Evolutionary conservation across 2,329 filamentous ascomycete genomes (phyloP), one percentile per base, ranked within the genome.

Genomic region (Fragosphaeria purpurea): DNA sequence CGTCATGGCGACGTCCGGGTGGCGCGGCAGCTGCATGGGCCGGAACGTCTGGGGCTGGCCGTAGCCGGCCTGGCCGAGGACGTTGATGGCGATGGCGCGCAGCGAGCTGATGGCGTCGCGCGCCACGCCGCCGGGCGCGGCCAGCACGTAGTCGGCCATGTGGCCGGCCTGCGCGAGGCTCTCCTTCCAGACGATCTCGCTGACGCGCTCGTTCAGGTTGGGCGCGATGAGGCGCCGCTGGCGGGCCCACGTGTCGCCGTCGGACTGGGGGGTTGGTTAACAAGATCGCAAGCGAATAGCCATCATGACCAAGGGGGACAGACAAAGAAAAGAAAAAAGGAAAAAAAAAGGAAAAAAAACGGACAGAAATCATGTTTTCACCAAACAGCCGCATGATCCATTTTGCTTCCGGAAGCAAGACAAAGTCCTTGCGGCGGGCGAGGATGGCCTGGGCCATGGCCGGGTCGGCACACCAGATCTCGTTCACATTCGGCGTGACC

Each of bases 161-260:
- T 56, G 52, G 13, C 50, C 48, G 1, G 65, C 60, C 50, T 68
- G 65, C n/a, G 51, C 48, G 13, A 55, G 54, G 37, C 56, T 60
- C 54, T 68, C 63, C 10, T 51, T 57, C 60, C 65, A 69, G n/a
- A 68, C 66, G 5, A 56, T 51, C 41, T 53, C 50, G 55, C 62
- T 65, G 55, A 68, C 63, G 40, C 59, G 56, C 52, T 68, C 67
- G 48, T 67, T 65, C 8, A 69, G 58, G 41, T 63, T 61, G 6
- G 64, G 59, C 2, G 65, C 64, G 22, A 68, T 59, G 38, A 69
- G 58, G 30, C 62, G 61, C 4, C 67, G 62, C 42, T 68, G 65
- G 7, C 64, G 61, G 51, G 58, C 60, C 63, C 63, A 54, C 7
- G 43, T 50, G 33, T 46, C 60, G 57, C 64, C 65, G 62, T 58